Conservation (phyloP, 768 basidiomycete genomes). For the Pulveroboletus sp. region DNA sequence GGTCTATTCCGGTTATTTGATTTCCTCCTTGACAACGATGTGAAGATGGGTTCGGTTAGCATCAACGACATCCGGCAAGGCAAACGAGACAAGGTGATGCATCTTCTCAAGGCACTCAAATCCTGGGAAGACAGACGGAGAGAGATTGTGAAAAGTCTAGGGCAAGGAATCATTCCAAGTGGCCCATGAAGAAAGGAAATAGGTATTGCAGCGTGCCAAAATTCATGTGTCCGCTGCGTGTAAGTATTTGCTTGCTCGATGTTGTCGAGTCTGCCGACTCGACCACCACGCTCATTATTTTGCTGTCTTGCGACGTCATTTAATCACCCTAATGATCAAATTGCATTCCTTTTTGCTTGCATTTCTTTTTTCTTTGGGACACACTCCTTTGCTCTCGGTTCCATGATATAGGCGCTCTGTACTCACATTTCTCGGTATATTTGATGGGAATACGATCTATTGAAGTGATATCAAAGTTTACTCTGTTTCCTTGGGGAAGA, state of each 20-base stretch:
- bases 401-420: constrained; percentile 1
- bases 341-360: constrained; percentile 3
- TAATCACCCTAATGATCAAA: constrained; percentile 1
- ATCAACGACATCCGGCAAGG: constrained; percentile 91
- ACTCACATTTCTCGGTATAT: constrained; percentile 6
- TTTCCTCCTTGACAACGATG: constrained; percentile 87
- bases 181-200: constrained; percentile 3
- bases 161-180: constrained; percentile 30
- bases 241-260: background rate
- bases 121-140: constrained; percentile 77
- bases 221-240: background rate
- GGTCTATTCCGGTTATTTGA: constrained; percentile 90
- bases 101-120: constrained; percentile 75
- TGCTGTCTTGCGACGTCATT: constrained; percentile 5
- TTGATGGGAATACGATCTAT: constrained; percentile 13
- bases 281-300: constrained; percentile 19
- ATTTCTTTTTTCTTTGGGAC: constrained; percentile 2
- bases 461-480: constrained; percentile 17
- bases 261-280: constrained; percentile 14
- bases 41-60: constrained; percentile 87
- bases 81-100: constrained; percentile 76
- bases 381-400: constrained; percentile 4
- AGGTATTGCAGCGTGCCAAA: background rate
- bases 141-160: constrained; percentile 53
- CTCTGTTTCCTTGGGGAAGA: constrained; percentile 22